phyloP scores from a whole-genome alignment of 805 yeast species.

The Huiozyma sinensis region DNA sequence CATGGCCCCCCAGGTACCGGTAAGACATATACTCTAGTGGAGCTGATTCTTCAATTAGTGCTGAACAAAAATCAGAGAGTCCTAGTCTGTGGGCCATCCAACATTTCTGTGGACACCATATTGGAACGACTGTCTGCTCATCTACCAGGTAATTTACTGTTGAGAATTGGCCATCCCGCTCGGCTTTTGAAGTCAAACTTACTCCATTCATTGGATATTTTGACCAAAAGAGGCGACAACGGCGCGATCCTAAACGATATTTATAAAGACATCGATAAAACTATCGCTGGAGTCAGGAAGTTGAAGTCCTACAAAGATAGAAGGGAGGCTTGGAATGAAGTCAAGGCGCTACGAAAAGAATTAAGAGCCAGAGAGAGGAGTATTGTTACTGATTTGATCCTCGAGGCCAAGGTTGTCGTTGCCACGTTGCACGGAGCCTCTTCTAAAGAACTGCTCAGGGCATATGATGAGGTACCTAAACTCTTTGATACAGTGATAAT shows the following conservation, averaged over 20 bases:
- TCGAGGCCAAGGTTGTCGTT: conserved; percentile 57
- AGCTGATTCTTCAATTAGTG: conserved; percentile 63
- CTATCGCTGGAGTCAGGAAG: conserved; percentile 47
- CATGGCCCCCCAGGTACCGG: conserved; percentile 82
- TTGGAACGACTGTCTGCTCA: conserved; percentile 55
- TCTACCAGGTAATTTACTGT: conserved; percentile 38
- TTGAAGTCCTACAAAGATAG: conserved; percentile 55
- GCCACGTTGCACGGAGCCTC: conserved; percentile 87
- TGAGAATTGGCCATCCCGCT: conserved; percentile 92
- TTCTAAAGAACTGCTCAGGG: conserved; percentile 50
- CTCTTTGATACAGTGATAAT: conserved; percentile 74
- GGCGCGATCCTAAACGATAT: conserved; percentile 59
- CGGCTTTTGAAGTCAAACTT: conserved; percentile 53
- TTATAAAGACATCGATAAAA: conserved; percentile 54
- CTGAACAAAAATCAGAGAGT: conserved; percentile 42
- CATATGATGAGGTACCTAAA: conserved; percentile 30
- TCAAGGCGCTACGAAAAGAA: conserved; percentile 62
- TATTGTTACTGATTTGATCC: conserved; percentile 46
- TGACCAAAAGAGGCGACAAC: conserved; percentile 47
- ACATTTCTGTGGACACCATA: conserved; percentile 84
- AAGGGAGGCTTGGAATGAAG: conserved; percentile 53
- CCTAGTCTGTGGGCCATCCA: conserved; percentile 89
- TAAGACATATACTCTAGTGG: conserved; percentile 74
- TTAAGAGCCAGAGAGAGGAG: conserved; percentile 54
- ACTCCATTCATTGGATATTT: conserved; percentile 65